Evolutionary conservation across 345 rosid species (phyloP).

Genomic region (Brassica rapa): DNA sequence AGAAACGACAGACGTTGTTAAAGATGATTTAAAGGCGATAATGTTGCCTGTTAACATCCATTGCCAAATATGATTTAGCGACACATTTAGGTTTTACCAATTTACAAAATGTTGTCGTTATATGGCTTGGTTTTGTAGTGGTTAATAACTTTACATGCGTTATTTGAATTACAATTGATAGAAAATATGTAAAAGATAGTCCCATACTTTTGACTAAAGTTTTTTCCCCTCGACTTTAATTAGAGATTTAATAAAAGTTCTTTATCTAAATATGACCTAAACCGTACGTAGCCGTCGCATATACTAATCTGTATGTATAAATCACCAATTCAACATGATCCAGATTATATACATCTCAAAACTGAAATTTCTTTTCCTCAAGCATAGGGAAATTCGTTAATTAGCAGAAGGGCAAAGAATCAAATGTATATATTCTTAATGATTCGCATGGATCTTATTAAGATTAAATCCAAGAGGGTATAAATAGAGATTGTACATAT

Average conservation of each 20-base stretch:
- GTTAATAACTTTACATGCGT: conserved; percentile 2
- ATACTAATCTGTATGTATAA: background rate
- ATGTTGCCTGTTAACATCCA: conserved; percentile 20
- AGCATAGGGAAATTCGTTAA: conserved; percentile 39
- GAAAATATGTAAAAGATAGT: background rate
- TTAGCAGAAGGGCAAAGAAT: conserved; percentile 35
- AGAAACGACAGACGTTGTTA: conserved; percentile 18
- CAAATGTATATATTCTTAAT: conserved; percentile 16
- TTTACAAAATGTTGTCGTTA: conserved; percentile 16
- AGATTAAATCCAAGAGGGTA: background rate
- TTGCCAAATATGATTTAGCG: conserved; percentile 4
- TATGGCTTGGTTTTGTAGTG: background rate
- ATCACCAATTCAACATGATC: background rate
- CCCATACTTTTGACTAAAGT: conserved; percentile 16
- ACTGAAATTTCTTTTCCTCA: conserved; percentile 15
- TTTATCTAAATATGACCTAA: conserved; percentile 18
- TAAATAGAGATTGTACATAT: background rate
- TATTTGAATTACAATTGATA: background rate
- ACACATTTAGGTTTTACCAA: conserved; percentile 2
- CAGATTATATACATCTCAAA: conserved; percentile 1
- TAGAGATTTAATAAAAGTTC: conserved; percentile 13
- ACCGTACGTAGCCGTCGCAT: background rate
- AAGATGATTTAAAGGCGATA: conserved; percentile 12
- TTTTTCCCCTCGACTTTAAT: conserved; percentile 18
- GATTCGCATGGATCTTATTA: conserved; percentile 3